Conservation (phyloP, 108 stramenopile genomes). For the Fragilariopsis cylindrus region DNA sequence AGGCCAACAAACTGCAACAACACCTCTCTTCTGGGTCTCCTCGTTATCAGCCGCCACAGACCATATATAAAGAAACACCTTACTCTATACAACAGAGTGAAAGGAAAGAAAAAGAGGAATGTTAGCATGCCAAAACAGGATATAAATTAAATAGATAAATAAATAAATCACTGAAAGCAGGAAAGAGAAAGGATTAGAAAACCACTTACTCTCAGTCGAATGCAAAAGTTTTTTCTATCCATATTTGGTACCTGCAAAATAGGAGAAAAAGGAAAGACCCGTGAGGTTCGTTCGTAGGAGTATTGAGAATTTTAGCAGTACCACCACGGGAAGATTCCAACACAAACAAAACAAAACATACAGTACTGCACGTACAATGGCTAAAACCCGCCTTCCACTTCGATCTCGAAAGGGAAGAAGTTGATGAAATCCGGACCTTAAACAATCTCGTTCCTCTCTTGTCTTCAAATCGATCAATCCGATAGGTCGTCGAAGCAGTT, state of each 20-base stretch:
- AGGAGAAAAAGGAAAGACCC: background rate
- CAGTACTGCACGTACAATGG: background rate
- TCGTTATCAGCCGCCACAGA: conserved; percentile 24
- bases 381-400: conserved; percentile 12
- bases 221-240: background rate
- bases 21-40: conserved; percentile 36
- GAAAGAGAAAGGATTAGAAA: background rate
- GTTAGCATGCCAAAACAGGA: too few relatives aligned
- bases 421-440: conserved; percentile 1
- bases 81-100: background rate
- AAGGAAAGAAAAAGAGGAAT: too few relatives aligned
- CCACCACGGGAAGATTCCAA: too few relatives aligned
- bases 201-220: conserved; percentile 2
- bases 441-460: conserved; percentile 2
- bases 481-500: conserved; percentile 8
- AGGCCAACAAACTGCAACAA: conserved; percentile 10
- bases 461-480: conserved; percentile 7
- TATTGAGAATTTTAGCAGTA: too few relatives aligned
- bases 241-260: background rate
- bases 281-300: too few relatives aligned
- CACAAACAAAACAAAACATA: too few relatives aligned
- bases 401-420: conserved; percentile 20
- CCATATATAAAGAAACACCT: conserved; percentile 19
- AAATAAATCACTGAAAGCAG: too few relatives aligned
- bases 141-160: too few relatives aligned